Evolutionary conservation across 2,329 filamentous ascomycete genomes (phyloP).

Genomic region (Fusarium drepaniforme): DNA sequence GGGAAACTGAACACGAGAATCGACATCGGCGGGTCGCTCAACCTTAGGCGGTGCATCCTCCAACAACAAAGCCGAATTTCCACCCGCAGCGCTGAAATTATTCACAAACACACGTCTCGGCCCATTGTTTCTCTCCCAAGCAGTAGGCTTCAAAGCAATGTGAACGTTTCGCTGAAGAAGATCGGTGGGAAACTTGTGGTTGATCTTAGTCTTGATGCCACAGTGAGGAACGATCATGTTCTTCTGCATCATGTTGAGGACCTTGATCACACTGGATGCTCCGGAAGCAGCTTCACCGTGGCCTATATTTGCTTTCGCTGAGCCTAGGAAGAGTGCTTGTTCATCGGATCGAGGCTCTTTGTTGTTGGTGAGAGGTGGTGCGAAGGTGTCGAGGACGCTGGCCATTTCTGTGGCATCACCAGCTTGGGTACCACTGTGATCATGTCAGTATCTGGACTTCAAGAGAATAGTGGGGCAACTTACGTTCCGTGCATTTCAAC

Average conservation of each 20-base stretch:
- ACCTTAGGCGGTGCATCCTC: slow-evolving; percentile 61
- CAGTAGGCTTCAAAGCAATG: slow-evolving; percentile 66
- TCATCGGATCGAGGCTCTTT: slow-evolving; percentile 16
- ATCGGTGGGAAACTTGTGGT: slow-evolving; percentile 57
- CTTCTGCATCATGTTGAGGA: slow-evolving; percentile 62
- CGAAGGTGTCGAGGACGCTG: slow-evolving; percentile 74
- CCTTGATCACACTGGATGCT: slow-evolving; percentile 66
- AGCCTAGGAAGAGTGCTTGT: slow-evolving; percentile 65
- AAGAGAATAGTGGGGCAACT: neutral
- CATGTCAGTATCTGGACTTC: neutral
- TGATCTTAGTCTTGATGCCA: slow-evolving; percentile 64
- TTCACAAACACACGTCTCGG: slow-evolving; percentile 69
- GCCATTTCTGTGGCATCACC: slow-evolving; percentile 88
- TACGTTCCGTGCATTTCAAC: slow-evolving; percentile 85
- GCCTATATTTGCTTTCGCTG: slow-evolving; percentile 75
- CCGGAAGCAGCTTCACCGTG: slow-evolving; percentile 74
- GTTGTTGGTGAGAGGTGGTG: slow-evolving; percentile 42
- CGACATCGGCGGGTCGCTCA: slow-evolving; percentile 53
- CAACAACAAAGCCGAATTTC: slow-evolving; percentile 76
- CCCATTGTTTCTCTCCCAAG: slow-evolving; percentile 58
- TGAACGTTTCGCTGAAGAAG: slow-evolving; percentile 57
- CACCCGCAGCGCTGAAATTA: slow-evolving; percentile 79
- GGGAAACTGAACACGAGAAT: slow-evolving; percentile 32
- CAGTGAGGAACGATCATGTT: slow-evolving; percentile 62
- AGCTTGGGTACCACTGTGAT: slow-evolving; percentile 82